Conservation (phyloP, 2,329 filamentous ascomycete species). For the Fusarium anthophilum region DNA sequence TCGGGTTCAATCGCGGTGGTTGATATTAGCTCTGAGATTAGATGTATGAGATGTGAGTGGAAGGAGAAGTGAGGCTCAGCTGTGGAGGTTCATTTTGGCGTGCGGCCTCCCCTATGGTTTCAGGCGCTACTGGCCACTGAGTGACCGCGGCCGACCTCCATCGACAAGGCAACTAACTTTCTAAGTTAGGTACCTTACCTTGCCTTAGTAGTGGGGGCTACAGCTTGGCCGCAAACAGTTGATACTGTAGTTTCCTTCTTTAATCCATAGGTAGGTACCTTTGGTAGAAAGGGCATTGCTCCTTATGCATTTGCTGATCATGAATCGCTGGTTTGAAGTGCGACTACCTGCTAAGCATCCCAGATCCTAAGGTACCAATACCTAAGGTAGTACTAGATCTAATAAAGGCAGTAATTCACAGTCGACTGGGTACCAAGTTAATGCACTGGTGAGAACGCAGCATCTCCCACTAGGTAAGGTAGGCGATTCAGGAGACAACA, state of each 20-base stretch:
- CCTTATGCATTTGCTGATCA: not conserved
- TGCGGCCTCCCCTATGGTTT: conserved; percentile 17
- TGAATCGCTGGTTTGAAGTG: not conserved
- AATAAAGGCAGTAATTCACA: not conserved
- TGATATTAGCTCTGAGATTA: conserved; percentile 29
- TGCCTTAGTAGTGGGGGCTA: not conserved
- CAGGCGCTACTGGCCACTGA: conserved; percentile 34
- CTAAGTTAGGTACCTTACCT: not conserved
- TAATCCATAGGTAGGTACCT: not conserved
- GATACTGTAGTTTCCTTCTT: not conserved
- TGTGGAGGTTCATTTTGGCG: conserved; percentile 33
- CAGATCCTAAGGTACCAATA: not conserved
- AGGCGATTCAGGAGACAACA: not conserved
- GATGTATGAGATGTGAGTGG: conserved; percentile 23
- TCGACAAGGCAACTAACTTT: not conserved
- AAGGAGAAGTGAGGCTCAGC: conserved; percentile 27
- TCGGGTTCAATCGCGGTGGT: conserved; percentile 4
- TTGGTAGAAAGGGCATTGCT: not conserved
- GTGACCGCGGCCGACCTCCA: not conserved
- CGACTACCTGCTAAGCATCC: not conserved
- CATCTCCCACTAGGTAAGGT: not conserved
- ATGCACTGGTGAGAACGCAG: not conserved
- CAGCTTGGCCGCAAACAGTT: not conserved
- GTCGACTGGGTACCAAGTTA: not conserved
- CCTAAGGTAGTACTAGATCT: no score